A percentile compares a stretch with the other conserved stretches of the same genome.
phyloP scores from a whole-genome alignment of 257 asterid genomes.

The Solanum chaucha region DNA sequence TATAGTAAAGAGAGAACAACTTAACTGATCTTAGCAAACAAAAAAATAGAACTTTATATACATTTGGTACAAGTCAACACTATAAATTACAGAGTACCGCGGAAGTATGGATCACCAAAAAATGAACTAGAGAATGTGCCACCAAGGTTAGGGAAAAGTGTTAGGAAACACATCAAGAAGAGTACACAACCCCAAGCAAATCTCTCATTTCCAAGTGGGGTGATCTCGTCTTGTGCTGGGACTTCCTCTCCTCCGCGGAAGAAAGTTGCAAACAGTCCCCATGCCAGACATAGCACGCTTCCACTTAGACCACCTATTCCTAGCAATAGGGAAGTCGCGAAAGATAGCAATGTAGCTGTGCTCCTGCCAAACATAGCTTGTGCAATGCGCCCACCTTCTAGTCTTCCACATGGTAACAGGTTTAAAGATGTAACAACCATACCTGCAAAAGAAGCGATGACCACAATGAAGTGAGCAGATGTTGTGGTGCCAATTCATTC shows the following conservation, averaged over 20 bases:
- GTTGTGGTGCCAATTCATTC: not conserved
- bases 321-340: conserved; percentile 54
- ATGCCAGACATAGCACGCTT: conserved; percentile 67
- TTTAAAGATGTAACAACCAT: conserved; percentile 91
- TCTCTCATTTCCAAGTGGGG: conserved; percentile 72
- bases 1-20: not conserved
- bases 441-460: conserved; percentile 24
- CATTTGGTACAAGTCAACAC: not conserved
- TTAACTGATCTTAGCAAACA: not conserved
- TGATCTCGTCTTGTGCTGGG: conserved; percentile 83
- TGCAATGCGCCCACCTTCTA: conserved; percentile 87
- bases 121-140: conserved; percentile 72
- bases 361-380: conserved; percentile 84
- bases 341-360: conserved; percentile 42
- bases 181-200: conserved; percentile 76
- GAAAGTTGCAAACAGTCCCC: conserved; percentile 89
- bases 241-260: conserved; percentile 87
- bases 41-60: not conserved
- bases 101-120: conserved; percentile 66
- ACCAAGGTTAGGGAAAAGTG: conserved; percentile 84
- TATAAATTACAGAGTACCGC: conserved; percentile 37
- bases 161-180: conserved; percentile 74
- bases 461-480: not conserved
- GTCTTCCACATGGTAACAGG: conserved; percentile 81
- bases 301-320: conserved; percentile 89